phyloP scores from a whole-genome alignment of 306 rosid species.

The Dalbergia oliveri region DNA sequence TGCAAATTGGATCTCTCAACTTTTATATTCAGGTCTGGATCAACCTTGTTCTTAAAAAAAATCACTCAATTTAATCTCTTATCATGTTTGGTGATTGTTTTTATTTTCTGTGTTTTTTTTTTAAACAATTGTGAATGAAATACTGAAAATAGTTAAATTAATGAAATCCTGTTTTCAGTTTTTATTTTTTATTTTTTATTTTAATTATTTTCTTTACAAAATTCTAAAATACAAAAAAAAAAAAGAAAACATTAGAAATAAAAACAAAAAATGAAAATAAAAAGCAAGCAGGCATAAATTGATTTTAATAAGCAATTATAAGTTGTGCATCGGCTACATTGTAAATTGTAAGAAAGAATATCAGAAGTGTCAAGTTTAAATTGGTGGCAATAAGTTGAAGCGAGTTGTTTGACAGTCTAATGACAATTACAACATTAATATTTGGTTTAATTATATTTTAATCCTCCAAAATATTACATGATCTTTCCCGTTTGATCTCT shows the following conservation, averaged over 20 bases:
- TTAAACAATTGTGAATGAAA: no score
- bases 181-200: no score
- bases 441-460: no score
- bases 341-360: conserved; percentile 20
- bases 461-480: background rate
- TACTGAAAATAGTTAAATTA: no score
- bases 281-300: background rate
- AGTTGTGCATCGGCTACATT: background rate
- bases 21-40: conserved; percentile 41
- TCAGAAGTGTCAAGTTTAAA: background rate
- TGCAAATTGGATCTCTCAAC: conserved; percentile 40
- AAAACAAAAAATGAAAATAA: no score
- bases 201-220: no score
- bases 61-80: background rate
- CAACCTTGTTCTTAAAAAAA: conserved; percentile 1
- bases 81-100: background rate
- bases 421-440: background rate
- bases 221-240: no score
- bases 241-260: no score
- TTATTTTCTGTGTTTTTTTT: no score
- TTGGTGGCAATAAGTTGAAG: background rate
- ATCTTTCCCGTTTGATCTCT: no score
- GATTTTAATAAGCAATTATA: conserved; percentile 23
- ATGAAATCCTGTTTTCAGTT: no score
- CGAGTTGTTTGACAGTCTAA: background rate